Evolutionary conservation across 768 basidiomycete species (phyloP).

Genomic region (Grammothele lineata): DNA sequence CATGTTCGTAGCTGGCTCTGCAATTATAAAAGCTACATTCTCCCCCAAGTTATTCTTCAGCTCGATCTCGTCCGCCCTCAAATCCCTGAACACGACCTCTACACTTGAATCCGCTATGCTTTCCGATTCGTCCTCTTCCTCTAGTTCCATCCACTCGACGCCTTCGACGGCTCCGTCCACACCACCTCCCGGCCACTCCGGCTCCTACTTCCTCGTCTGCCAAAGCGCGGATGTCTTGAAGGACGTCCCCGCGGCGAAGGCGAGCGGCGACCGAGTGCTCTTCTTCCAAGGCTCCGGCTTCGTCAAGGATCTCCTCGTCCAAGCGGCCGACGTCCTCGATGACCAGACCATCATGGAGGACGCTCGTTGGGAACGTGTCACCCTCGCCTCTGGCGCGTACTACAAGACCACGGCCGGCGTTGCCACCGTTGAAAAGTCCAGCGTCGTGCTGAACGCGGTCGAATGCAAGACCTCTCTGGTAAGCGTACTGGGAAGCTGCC

Average conservation of each 20-base stretch:
- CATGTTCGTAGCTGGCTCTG: conserved; percentile 11
- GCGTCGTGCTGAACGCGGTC: conserved; percentile 6
- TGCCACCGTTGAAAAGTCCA: not conserved
- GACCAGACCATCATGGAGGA: conserved; percentile 12
- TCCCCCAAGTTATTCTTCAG: not conserved
- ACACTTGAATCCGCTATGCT: conserved; percentile 3
- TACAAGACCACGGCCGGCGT: conserved; percentile 10
- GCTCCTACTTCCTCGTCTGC: conserved; percentile 14
- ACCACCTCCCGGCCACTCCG: conserved; percentile 8
- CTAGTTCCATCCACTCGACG: conserved; percentile 3
- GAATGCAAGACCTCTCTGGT: conserved; percentile 8
- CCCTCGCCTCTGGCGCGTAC: conserved; percentile 10
- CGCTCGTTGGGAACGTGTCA: conserved; percentile 13
- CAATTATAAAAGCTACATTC: conserved; percentile 10
- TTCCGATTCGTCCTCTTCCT: conserved; percentile 12
- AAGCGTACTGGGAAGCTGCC: not conserved
- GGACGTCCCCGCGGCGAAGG: conserved; percentile 12
- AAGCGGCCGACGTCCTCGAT: conserved; percentile 15
- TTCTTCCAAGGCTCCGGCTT: conserved; percentile 15
- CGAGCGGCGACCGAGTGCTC: conserved; percentile 18
- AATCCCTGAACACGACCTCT: not conserved
- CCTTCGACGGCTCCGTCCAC: conserved; percentile 14
- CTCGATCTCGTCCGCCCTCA: not conserved
- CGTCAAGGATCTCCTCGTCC: conserved; percentile 9
- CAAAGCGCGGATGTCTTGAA: conserved; percentile 16